phyloP scores from a whole-genome alignment of 352 stramenopile genomes.

The Halophytophthora batemanensis region DNA sequence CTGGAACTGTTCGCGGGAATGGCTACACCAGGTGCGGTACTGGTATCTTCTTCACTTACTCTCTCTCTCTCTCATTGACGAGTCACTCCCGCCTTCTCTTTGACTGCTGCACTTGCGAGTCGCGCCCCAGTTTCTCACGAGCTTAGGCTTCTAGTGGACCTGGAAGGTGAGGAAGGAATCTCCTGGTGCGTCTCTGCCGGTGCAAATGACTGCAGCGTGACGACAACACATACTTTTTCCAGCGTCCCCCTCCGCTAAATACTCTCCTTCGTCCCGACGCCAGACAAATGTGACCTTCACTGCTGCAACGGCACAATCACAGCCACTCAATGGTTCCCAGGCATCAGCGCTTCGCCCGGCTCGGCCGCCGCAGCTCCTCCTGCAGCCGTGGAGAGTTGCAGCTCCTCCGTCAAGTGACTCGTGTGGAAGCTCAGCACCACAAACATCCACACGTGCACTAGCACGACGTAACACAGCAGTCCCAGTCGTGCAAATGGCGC shows the following conservation, averaged over 20 bases:
- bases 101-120: too few species aligned
- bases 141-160: too few species aligned
- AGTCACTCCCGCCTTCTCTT: too few species aligned
- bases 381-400: slow-evolving; percentile 33
- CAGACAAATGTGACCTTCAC: too few species aligned
- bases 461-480: slow-evolving; percentile 69
- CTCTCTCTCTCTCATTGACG: too few species aligned
- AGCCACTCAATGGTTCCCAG: slow-evolving; percentile 11
- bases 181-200: slow-evolving; percentile 6
- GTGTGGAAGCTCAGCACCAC: slow-evolving; percentile 87
- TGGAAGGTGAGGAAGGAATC: slow-evolving; percentile 2
- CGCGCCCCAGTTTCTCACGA: too few species aligned
- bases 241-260: neutral
- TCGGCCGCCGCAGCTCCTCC: slow-evolving; percentile 19
- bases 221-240: slow-evolving; percentile 2
- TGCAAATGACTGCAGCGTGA: neutral
- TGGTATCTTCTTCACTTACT: too few species aligned
- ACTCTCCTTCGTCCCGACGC: neutral
- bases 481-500: slow-evolving; percentile 71
- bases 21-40: too few species aligned
- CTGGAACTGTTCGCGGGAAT: neutral
- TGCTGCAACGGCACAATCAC: too few species aligned
- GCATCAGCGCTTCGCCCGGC: slow-evolving; percentile 26
- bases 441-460: slow-evolving; percentile 87
- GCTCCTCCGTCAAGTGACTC: slow-evolving; percentile 78